phyloP scores from a whole-genome alignment of 192 early-diverging fungal species.

The Backusella westeae region DNA sequence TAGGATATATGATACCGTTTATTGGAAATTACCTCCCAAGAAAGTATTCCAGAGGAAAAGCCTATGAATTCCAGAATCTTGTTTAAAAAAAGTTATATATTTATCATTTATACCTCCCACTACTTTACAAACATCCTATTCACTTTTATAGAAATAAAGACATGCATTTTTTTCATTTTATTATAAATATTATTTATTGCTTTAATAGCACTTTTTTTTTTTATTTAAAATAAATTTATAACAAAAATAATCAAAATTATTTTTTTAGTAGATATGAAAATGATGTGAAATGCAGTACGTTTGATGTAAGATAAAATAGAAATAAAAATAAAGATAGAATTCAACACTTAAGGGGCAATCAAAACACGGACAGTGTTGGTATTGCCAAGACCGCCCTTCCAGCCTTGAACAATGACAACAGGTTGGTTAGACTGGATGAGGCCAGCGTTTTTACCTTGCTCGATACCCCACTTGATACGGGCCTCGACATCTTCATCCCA shows the following conservation, averaged over 20 bases:
- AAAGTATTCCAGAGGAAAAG: neutral
- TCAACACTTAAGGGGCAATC: conserved; percentile 26
- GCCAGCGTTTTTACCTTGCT: conserved; percentile 59
- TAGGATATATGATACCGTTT: neutral
- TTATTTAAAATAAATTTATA: neutral
- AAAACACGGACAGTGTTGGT: conserved; percentile 82
- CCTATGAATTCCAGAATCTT: neutral
- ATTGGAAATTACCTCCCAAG: neutral
- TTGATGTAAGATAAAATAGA: neutral
- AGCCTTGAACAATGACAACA: conserved; percentile 80
- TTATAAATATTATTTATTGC: neutral
- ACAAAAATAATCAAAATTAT: neutral
- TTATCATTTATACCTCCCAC: neutral
- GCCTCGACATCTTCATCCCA: conserved; percentile 69
- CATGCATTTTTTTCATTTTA: too few relatives aligned
- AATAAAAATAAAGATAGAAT: neutral
- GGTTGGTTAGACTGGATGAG: conserved; percentile 66
- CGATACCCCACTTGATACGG: conserved; percentile 70
- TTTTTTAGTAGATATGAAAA: neutral
- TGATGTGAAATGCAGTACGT: neutral
- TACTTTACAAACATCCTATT: too few relatives aligned
- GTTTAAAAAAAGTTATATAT: too few relatives aligned
- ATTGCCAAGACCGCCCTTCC: conserved; percentile 80
- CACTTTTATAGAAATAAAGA: neutral
- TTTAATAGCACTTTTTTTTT: neutral